Percentiles rank a stretch among this genome's conserved stretches.
phyloP scores from a whole-genome alignment of 2,329 filamentous ascomycete genomes.

The Zymoseptoria crescenta region DNA sequence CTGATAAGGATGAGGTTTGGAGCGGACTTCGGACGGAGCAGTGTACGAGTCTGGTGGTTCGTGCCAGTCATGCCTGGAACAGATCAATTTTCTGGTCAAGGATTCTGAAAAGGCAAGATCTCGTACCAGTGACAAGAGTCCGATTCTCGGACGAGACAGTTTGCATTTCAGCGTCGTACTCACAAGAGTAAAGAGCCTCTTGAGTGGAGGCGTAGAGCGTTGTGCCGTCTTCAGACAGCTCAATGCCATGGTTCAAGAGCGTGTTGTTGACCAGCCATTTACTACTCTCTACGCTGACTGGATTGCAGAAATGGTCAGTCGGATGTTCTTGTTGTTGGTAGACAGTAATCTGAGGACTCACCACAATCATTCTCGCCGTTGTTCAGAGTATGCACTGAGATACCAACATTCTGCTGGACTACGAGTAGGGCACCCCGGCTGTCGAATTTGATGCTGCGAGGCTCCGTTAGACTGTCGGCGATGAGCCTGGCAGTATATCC shows the following conservation, averaged over 20 bases:
- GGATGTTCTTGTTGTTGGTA: background rate
- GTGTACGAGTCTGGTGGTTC: constrained; percentile 59
- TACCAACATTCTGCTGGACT: constrained; percentile 33
- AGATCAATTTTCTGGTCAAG: background rate
- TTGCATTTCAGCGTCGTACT: constrained; percentile 38
- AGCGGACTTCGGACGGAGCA: constrained; percentile 52
- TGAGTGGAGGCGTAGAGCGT: constrained; percentile 51
- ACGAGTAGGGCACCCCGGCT: constrained; percentile 41
- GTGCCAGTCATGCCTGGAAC: background rate
- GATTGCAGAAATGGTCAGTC: constrained; percentile 8
- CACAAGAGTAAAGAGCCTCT: constrained; percentile 54
- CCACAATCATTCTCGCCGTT: background rate
- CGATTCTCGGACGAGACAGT: constrained; percentile 41
- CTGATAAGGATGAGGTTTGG: constrained; percentile 55
- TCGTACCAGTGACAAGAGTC: constrained; percentile 47
- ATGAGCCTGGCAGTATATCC: constrained; percentile 40
- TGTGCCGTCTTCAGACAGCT: constrained; percentile 39
- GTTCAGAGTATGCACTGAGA: constrained; percentile 3
- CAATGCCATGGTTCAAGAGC: constrained; percentile 44
- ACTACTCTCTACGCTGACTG: constrained; percentile 13
- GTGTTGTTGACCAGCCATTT: constrained; percentile 19
- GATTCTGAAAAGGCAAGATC: background rate
- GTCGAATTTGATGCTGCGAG: constrained; percentile 43
- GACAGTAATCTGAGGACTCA: background rate
- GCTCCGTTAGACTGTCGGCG: constrained; percentile 37